Evolutionary conservation across 1,284 basidiomycete genomes (phyloP).

Genomic region (Ustilago tritici): DNA sequence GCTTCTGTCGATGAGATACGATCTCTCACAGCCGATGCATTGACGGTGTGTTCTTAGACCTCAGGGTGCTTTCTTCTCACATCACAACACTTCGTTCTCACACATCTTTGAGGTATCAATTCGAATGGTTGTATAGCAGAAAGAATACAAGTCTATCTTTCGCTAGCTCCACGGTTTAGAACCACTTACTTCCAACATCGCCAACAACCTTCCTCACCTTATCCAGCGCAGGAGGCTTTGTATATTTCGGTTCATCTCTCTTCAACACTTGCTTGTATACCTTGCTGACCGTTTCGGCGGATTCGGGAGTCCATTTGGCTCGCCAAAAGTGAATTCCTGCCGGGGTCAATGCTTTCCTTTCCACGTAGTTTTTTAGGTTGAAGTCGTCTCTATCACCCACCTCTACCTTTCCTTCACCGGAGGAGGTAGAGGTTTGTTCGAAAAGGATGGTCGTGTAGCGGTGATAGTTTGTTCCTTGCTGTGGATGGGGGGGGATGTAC

Average conservation of each 20-base stretch:
- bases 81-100: too few relatives aligned
- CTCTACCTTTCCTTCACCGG: background rate
- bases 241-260: slow-evolving; percentile 16
- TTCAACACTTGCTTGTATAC: slow-evolving; percentile 77
- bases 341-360: slow-evolving; percentile 74
- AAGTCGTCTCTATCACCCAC: slow-evolving; percentile 74
- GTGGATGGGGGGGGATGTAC: slow-evolving; percentile 88
- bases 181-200: slow-evolving; percentile 41
- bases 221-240: slow-evolving; percentile 23
- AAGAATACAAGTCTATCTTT: too few relatives aligned
- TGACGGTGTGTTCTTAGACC: too few relatives aligned
- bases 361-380: slow-evolving; percentile 77
- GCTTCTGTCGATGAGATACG: too few relatives aligned
- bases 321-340: slow-evolving; percentile 84
- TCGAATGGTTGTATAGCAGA: too few relatives aligned
- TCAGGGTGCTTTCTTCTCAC: too few relatives aligned
- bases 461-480: slow-evolving; percentile 85
- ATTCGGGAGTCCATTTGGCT: slow-evolving; percentile 75
- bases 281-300: slow-evolving; percentile 75
- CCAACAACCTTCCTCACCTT: slow-evolving; percentile 40
- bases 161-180: slow-evolving; percentile 5
- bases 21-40: too few relatives aligned
- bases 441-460: slow-evolving; percentile 83
- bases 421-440: slow-evolving; percentile 73
- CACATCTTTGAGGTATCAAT: too few relatives aligned